Conservation (phyloP, 2,329 filamentous ascomycete species). For the Phialophora macrospora region DNA sequence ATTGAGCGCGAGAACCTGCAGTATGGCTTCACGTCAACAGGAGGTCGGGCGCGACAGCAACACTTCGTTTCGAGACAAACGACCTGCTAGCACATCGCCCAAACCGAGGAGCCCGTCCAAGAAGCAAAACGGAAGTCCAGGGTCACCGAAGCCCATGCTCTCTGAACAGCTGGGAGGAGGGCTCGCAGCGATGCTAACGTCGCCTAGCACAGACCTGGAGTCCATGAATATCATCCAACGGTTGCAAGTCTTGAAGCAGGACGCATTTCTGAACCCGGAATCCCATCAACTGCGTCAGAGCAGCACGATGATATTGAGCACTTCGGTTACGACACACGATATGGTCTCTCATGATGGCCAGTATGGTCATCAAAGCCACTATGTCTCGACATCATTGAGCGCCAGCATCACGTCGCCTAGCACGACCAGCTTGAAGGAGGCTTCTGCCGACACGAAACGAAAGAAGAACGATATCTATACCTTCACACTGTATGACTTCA, state of each 20-base stretch:
- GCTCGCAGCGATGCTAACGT: slow-evolving; percentile 10
- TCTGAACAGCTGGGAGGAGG: slow-evolving; percentile 13
- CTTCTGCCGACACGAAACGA: slow-evolving; percentile 6
- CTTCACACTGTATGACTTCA: slow-evolving; percentile 44
- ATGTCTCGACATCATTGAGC: slow-evolving; percentile 11
- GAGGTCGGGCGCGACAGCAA: not conserved
- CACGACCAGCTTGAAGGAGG: not conserved
- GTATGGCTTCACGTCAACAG: not conserved
- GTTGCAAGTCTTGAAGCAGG: slow-evolving; percentile 5
- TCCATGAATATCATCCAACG: slow-evolving; percentile 23
- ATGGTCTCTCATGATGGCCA: not conserved
- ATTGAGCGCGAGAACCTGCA: too few species aligned
- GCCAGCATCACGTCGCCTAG: slow-evolving; percentile 11
- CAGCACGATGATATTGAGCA: slow-evolving; percentile 13
- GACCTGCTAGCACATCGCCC: not conserved
- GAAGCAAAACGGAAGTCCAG: not conserved
- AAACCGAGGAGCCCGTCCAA: not conserved
- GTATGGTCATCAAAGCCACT: slow-evolving; percentile 2
- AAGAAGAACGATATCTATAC: slow-evolving; percentile 34
- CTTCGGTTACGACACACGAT: slow-evolving; percentile 10
- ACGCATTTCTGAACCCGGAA: not conserved
- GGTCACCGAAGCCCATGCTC: slow-evolving; percentile 1
- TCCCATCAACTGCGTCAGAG: not conserved
- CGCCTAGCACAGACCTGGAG: slow-evolving; percentile 3
- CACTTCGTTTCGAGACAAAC: not conserved